These are phyloP conservation scores for Favolaschia claudopus DNA, from an alignment of 768 basidiomycete species.

Conservation along the genomic window DNA sequence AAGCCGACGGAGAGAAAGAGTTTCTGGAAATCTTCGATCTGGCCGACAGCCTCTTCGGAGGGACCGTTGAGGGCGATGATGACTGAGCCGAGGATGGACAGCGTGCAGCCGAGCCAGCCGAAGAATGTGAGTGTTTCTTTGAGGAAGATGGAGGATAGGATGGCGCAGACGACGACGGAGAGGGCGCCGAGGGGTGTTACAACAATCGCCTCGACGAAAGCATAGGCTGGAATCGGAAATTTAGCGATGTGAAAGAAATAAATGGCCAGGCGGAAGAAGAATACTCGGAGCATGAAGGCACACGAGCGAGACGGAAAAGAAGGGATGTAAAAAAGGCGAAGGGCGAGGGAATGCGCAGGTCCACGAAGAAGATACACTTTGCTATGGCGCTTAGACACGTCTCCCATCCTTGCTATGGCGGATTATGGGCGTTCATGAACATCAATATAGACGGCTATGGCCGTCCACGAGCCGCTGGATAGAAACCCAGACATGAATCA, in stretches of 20 bases:
- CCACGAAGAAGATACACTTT: too few relatives aligned
- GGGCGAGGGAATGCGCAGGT: too few relatives aligned
- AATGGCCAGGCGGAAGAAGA: slow-evolving; percentile 42
- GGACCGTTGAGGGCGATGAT: slow-evolving; percentile 90
- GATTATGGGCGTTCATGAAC: too few relatives aligned
- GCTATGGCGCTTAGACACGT: too few relatives aligned
- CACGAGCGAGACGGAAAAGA: too few relatives aligned
- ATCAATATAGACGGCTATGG: too few relatives aligned
- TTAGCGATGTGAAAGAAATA: slow-evolving; percentile 32
- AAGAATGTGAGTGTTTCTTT: slow-evolving; percentile 94
- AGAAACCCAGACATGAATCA: too few relatives aligned
- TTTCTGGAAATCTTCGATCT: slow-evolving; percentile 75
- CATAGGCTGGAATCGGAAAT: slow-evolving; percentile 73
- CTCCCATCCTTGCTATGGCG: too few relatives aligned
- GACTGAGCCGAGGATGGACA: slow-evolving; percentile 90
- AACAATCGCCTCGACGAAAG: slow-evolving; percentile 91
- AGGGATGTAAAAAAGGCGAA: too few relatives aligned
- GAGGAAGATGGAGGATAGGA: slow-evolving; percentile 92
- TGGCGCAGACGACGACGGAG: slow-evolving; percentile 94
- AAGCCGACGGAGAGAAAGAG: slow-evolving; percentile 89
- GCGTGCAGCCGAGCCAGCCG: slow-evolving; percentile 93
- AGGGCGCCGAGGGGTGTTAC: slow-evolving; percentile 98
- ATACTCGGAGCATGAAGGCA: too few relatives aligned
- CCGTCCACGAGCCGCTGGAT: too few relatives aligned
- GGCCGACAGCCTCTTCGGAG: slow-evolving; percentile 68